Percentiles rank a stretch among this genome's conserved stretches.
phyloP scores from a whole-genome alignment of 2,329 filamentous ascomycete genomes.

The Xylogone sp. region DNA sequence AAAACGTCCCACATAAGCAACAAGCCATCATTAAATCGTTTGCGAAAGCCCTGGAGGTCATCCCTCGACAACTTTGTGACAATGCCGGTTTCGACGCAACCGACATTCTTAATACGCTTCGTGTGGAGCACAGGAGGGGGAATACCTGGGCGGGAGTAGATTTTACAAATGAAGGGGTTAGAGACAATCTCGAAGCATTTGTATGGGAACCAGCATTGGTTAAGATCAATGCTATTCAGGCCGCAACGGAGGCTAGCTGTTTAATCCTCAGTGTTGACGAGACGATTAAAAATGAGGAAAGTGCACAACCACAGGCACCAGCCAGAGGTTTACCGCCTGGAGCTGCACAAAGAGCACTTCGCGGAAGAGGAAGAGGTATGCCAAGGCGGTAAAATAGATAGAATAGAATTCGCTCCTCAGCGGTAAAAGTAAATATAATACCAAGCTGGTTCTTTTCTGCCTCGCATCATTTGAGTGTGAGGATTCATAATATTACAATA shows the following conservation, averaged over 20 bases:
- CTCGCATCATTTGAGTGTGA: neutral
- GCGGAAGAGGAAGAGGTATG: slow-evolving; percentile 84
- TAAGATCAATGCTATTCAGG: slow-evolving; percentile 96
- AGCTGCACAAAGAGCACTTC: slow-evolving; percentile 83
- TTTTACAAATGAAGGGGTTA: slow-evolving; percentile 85
- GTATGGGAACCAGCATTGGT: slow-evolving; percentile 97
- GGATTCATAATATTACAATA: neutral
- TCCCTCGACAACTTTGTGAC: slow-evolving; percentile 95
- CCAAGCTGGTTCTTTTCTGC: neutral
- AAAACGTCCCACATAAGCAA: slow-evolving; percentile 90
- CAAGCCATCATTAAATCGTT: slow-evolving; percentile 98
- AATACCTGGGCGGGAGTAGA: slow-evolving; percentile 95
- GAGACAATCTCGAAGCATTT: slow-evolving; percentile 92
- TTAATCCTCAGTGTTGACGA: slow-evolving; percentile 95
- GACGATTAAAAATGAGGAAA: slow-evolving; percentile 98
- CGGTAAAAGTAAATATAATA: neutral
- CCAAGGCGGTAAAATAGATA: slow-evolving; percentile 50
- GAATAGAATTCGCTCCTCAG: slow-evolving; percentile 1
- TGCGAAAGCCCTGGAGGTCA: slow-evolving; percentile 93
- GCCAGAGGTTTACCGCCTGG: slow-evolving; percentile 70
- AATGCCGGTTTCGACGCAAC: slow-evolving; percentile 98
- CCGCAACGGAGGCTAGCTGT: slow-evolving; percentile 91
- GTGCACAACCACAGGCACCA: slow-evolving; percentile 76
- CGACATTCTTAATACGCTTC: slow-evolving; percentile 92
- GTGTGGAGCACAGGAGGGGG: slow-evolving; percentile 93